Evolutionary conservation across 2,329 filamentous ascomycete genomes (phyloP).

Genomic region (Fusarium beomiforme): DNA sequence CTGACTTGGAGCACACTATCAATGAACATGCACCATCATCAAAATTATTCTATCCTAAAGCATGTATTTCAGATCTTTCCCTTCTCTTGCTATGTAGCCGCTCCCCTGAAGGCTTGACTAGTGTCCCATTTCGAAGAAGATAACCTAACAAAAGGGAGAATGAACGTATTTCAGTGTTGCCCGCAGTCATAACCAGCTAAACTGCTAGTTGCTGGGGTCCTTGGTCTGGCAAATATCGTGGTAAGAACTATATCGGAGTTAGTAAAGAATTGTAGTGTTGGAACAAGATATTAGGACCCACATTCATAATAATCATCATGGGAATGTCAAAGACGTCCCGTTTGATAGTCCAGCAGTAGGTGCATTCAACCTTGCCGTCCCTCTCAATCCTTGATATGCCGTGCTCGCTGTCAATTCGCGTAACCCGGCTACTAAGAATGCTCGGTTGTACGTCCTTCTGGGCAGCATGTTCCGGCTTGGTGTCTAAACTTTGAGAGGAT

Average conservation of each 20-base stretch:
- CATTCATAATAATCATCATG: slow-evolving; percentile 98
- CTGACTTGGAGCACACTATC: slow-evolving; percentile 1
- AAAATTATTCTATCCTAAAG: slow-evolving; percentile 22
- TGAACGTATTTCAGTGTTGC: slow-evolving; percentile 33
- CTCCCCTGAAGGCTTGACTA: slow-evolving; percentile 28
- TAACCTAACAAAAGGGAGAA: slow-evolving; percentile 35
- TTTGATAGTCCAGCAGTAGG: slow-evolving; percentile 97
- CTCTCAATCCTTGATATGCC: slow-evolving; percentile 85
- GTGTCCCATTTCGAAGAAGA: slow-evolving; percentile 29
- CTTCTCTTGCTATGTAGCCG: slow-evolving; percentile 13
- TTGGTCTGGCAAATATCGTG: slow-evolving; percentile 68
- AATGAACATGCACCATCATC: slow-evolving; percentile 20
- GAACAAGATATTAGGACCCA: slow-evolving; percentile 62
- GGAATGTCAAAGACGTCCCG: slow-evolving; percentile 98
- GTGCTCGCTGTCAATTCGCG: slow-evolving; percentile 74
- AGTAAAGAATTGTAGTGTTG: neutral
- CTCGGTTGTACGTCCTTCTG: slow-evolving; percentile 56
- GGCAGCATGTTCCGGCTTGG: slow-evolving; percentile 50
- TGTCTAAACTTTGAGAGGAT: slow-evolving; percentile 69
- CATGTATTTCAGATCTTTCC: neutral
- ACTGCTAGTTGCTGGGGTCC: slow-evolving; percentile 66
- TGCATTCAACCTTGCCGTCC: slow-evolving; percentile 93
- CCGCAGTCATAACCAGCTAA: slow-evolving; percentile 42
- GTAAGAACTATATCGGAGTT: slow-evolving; percentile 59
- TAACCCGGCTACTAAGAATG: slow-evolving; percentile 68